Base-by-base conservation (phyloP, 2,329 filamentous ascomycete species). In the Ophiostoma sp. region DNA sequence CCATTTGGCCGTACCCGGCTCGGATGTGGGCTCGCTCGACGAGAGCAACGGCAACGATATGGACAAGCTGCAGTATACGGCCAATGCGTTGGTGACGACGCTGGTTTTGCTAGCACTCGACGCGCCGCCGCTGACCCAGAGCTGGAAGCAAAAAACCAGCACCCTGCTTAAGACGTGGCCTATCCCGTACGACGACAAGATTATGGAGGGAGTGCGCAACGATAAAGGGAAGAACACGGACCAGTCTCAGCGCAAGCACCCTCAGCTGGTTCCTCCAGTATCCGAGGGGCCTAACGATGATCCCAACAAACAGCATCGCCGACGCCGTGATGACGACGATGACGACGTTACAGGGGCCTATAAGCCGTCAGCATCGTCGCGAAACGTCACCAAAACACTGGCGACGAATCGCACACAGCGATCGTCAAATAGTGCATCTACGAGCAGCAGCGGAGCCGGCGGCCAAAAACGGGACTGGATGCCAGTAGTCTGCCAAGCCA, bases 141-240 rank as follows among this genome's bases (percentile, higher is more conserved):
- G n/a, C 5, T 69, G 68, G 66, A 69, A 69, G n/a, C 38, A 40
- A 40, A 16, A 63, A 2, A 27, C 66, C 9, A 9, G 16, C 5
- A 12, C 3, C n/a, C 1, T 11, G 38, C 42, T 68, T 3, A 42
- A 58, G 18, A 6, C 2, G 27, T 68, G 64, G 67, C 52, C 42
- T 8, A 4, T 2, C 8, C 55, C 36, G 42, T 68, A 64, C 49
- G 36, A 44, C 12, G 66, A 64, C 14, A n/a, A n/a, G n/a, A n/a
- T n/a, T n/a, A 58, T 52, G n/a, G 3, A 6, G 1, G 1, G 1
- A 2, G 3, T 27, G 9, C 27, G 18, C 14, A 18, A 11, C 12
- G 45, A 63, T 18, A 40, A 8, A 2, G 62, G 44, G 7, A 36
- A 16, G 44, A 49, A 49, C 4, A 12, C 12, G 45, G 9, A 14